Conservation (phyloP, 192 early-diverging fungal genomes). For the Glomus cerebriforme region DNA sequence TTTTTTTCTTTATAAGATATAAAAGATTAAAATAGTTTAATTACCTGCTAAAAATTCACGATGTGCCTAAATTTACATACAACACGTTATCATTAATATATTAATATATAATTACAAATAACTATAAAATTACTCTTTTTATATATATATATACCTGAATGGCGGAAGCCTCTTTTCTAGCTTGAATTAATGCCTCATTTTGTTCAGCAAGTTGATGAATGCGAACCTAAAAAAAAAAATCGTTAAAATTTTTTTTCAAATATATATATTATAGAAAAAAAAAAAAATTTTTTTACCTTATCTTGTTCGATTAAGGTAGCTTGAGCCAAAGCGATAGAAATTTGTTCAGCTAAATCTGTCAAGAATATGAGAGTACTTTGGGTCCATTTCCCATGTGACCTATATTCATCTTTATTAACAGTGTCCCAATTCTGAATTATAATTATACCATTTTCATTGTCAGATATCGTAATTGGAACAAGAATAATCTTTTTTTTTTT, state of each 20-base stretch:
- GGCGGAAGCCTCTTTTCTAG: conserved; percentile 23
- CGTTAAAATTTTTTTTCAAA: background rate
- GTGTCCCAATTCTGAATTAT: background rate
- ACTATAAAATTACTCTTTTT: too few relatives aligned
- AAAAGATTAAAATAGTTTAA: background rate
- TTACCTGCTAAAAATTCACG: conserved; percentile 25
- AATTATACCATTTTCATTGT: background rate
- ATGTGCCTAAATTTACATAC: background rate
- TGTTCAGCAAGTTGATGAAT: conserved; percentile 15
- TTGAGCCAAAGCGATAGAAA: conserved; percentile 24
- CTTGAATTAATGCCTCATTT: conserved; percentile 19
- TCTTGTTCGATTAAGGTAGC: conserved; percentile 14
- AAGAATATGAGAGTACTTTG: conserved; percentile 1
- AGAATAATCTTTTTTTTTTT: conserved; percentile 6
- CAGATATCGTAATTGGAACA: conserved; percentile 12
- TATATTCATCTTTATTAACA: background rate
- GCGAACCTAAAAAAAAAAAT: background rate
- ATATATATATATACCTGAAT: background rate
- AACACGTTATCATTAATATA: too few relatives aligned
- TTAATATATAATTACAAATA: too few relatives aligned
- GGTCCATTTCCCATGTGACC: background rate
- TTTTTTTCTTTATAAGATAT: background rate
- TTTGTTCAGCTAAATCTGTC: conserved; percentile 18
- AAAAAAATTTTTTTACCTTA: background rate
- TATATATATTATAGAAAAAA: background rate